Evolutionary conservation across 2,329 filamentous ascomycete genomes (phyloP), one percentile per base, ranked within the genome.

Genomic region (Talaromyces sp.): DNA sequence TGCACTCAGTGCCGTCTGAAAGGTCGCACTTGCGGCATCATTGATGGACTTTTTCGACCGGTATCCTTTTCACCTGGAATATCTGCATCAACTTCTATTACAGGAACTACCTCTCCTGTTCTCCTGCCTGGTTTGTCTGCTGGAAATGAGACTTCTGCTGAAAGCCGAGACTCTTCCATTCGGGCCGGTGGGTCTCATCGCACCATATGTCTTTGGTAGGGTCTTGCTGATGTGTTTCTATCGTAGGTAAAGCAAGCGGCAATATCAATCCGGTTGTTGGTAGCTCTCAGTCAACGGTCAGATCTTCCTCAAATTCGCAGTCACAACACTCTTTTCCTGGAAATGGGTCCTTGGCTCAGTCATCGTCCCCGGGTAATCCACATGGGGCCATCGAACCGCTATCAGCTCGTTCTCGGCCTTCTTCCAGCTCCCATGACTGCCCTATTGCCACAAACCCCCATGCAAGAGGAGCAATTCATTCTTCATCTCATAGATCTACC

Each of bases 1-100:
- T 27, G 24, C 24, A 27, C 24, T 5, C 24, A 27, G 9, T 27
- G 24, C 9, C 24, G 24, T 9, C 4, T 27, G 5, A 27, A 27
- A 27, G 60, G 57, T 16, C 56, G 56, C 6, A 8, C n/a, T 2
- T 65, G 62, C 41, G 44, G 53, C 13, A 65, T 62, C 17, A 49
- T 60, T 3, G 59, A 62, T 20, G 54, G 54, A 20, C 43, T 60
- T 8, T 62, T 62, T 35, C 41, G 35, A 24, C 30, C 30, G 4
- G 40, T 50, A 33, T 32, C 19, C 2, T 24, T 56, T 7, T 42
- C 42, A 7, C 19, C 39, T 29, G 22, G 44, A 33, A 33, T 27
- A 4, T 27, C 9, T 27, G 24, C 17, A 9, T 30, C 19, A 40
- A 30, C 16, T 37, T 46, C 24, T 33, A 24, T 5, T 19, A 5